Percentiles rank a stretch among this genome's conserved stretches.
Evolutionary conservation across 208 protist species (phyloP).

Genomic region (Endotrypanum monterogeii): DNA sequence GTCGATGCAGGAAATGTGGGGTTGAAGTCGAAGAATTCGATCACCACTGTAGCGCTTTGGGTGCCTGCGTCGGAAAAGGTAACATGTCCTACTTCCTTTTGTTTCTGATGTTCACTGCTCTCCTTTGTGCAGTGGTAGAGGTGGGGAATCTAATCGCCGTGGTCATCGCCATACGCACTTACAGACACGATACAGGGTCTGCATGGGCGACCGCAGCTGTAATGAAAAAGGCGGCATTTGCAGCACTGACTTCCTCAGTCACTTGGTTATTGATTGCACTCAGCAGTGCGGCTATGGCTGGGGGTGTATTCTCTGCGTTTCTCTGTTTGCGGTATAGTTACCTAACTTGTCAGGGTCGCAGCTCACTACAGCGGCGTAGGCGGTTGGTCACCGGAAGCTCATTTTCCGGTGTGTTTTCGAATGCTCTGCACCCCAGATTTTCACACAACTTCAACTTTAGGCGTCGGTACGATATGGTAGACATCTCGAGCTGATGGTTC

Average conservation of each 20-base stretch:
- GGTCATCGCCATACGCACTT: neutral
- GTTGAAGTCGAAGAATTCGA: conserved; percentile 73
- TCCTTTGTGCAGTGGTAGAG: conserved; percentile 19
- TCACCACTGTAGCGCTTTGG: conserved; percentile 80
- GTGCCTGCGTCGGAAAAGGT: conserved; percentile 67
- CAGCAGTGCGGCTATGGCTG: conserved; percentile 12
- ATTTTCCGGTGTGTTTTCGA: conserved; percentile 23
- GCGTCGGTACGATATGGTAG: neutral
- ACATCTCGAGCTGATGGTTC: neutral
- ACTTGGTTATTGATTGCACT: conserved; percentile 12
- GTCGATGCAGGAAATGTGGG: conserved; percentile 50
- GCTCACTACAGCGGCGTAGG: conserved; percentile 37
- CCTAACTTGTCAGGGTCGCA: conserved; percentile 8
- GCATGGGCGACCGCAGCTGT: neutral
- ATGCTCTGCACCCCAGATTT: conserved; percentile 23
- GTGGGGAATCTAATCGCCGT: conserved; percentile 2
- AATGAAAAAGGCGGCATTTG: neutral
- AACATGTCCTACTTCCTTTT: conserved; percentile 80
- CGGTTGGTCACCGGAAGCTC: conserved; percentile 10
- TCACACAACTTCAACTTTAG: conserved; percentile 15
- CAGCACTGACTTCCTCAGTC: neutral
- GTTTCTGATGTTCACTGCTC: conserved; percentile 37
- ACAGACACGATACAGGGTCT: neutral
- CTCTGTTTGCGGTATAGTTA: conserved; percentile 26
- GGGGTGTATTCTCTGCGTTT: conserved; percentile 15